These are phyloP conservation scores for Alternaria burnsii DNA, from an alignment of 2,329 filamentous ascomycete species.

Conservation along the genomic window DNA sequence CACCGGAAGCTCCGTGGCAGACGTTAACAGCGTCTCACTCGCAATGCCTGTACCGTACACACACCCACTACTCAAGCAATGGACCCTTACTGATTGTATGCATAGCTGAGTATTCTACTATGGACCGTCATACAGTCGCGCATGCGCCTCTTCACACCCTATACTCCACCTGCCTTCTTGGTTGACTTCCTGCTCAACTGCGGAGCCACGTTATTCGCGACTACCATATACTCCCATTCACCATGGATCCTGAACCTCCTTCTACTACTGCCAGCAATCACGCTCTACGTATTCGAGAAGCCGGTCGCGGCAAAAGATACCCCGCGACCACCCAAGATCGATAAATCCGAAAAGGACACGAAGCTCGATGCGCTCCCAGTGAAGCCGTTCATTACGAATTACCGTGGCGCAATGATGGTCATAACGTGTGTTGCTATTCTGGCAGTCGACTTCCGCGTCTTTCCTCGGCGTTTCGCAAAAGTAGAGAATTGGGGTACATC, in stretches of 20 bases:
- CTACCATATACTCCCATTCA: constrained; percentile 80
- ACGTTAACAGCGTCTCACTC: constrained; percentile 86
- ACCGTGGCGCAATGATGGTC: constrained; percentile 90
- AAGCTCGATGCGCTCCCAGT: constrained; percentile 69
- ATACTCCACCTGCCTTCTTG: constrained; percentile 71
- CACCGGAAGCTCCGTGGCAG: constrained; percentile 79
- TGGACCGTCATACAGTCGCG: constrained; percentile 90
- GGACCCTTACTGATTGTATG: constrained; percentile 36
- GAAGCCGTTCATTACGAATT: constrained; percentile 92
- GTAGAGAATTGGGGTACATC: constrained; percentile 99
- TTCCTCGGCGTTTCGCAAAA: constrained; percentile 94
- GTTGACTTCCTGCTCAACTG: constrained; percentile 91
- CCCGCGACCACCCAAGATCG: constrained; percentile 33
- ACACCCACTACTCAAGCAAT: constrained; percentile 22
- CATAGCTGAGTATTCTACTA: constrained; percentile 78
- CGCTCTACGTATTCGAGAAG: constrained; percentile 63
- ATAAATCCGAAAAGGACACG: constrained; percentile 24
- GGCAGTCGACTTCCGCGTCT: constrained; percentile 94
- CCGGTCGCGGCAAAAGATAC: constrained; percentile 25
- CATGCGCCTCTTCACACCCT: constrained; percentile 82
- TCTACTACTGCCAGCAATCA: constrained; percentile 73
- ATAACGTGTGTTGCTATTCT: constrained; percentile 90
- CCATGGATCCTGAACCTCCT: constrained; percentile 79
- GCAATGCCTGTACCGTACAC: constrained; percentile 76
- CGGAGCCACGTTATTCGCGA: constrained; percentile 80